A percentile compares a stretch with the other conserved stretches of the same genome.
These are phyloP conservation scores for Cornus controversa DNA, from an alignment of 148 eudicot genomes.

Conservation along the genomic window DNA sequence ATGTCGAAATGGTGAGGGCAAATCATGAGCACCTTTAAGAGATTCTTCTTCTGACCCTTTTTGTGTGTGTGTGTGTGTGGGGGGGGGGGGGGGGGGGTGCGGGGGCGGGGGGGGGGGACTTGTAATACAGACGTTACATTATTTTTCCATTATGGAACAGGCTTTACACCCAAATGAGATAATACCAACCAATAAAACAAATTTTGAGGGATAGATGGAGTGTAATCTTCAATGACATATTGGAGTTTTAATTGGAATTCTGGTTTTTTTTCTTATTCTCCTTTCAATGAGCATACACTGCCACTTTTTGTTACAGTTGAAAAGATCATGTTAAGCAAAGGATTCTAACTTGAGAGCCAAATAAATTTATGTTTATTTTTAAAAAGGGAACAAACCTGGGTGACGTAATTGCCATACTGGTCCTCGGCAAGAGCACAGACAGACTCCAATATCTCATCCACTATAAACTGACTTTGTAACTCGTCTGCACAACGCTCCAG, in stretches of 20 bases:
- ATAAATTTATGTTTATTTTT: not conserved
- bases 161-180: not conserved
- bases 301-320: not conserved
- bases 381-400: constrained; percentile 51
- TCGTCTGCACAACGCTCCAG: constrained; percentile 69
- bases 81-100: too few relatives aligned
- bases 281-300: not conserved
- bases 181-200: not conserved
- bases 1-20: too few relatives aligned
- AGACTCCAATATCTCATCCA: constrained; percentile 83
- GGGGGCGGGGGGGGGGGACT: too few relatives aligned
- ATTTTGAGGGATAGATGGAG: not conserved
- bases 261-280: not conserved
- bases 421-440: constrained; percentile 74
- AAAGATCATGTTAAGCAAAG: not conserved
- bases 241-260: not conserved
- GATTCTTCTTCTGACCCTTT: not conserved
- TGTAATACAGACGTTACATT: not conserved
- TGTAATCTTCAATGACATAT: not conserved
- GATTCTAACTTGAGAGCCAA: not conserved
- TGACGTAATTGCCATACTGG: constrained; percentile 91
- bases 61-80: too few relatives aligned
- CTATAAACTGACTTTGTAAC: constrained; percentile 55
- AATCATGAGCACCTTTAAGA: not conserved
- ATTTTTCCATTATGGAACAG: not conserved